phyloP scores from a whole-genome alignment of 257 asterid species.

The Fraxinus americana region DNA sequence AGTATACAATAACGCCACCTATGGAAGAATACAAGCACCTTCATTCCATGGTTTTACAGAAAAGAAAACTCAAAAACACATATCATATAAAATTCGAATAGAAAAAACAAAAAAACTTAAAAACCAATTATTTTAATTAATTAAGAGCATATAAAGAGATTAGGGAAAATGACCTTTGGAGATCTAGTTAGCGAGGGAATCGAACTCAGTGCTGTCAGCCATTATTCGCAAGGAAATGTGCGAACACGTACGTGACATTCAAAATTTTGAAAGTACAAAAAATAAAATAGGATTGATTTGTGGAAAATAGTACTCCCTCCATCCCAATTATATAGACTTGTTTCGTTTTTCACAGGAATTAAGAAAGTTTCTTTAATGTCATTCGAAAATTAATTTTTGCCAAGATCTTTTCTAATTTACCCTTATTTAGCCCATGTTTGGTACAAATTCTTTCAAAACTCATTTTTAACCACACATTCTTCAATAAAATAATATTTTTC shows the following conservation, averaged over 20 bases:
- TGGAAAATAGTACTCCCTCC: too few species aligned
- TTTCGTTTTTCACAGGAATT: too few species aligned
- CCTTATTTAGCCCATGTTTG: too few species aligned
- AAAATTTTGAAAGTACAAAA: too few species aligned
- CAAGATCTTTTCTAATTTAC: too few species aligned
- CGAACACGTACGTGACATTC: background rate
- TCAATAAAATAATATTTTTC: too few species aligned
- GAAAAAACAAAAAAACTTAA: background rate
- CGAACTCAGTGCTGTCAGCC: conserved; percentile 58
- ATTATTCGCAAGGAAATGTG: conserved; percentile 41
- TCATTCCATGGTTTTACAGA: conserved; percentile 39
- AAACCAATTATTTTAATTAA: background rate
- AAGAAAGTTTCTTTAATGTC: too few species aligned
- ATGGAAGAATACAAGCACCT: conserved; percentile 14
- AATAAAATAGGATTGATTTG: too few species aligned
- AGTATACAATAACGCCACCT: conserved; percentile 14
- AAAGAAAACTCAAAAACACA: background rate
- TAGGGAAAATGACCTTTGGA: conserved; percentile 38
- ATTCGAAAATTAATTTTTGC: too few species aligned
- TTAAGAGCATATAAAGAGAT: conserved; percentile 5
- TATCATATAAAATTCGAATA: background rate
- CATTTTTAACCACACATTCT: too few species aligned
- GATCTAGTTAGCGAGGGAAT: conserved; percentile 59
- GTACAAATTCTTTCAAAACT: too few species aligned
- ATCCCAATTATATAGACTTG: too few species aligned